Evolutionary conservation across 23 red algal species (phyloP), one percentile per base, ranked within the genome.

Genomic region (Gracilaria domingensis): DNA sequence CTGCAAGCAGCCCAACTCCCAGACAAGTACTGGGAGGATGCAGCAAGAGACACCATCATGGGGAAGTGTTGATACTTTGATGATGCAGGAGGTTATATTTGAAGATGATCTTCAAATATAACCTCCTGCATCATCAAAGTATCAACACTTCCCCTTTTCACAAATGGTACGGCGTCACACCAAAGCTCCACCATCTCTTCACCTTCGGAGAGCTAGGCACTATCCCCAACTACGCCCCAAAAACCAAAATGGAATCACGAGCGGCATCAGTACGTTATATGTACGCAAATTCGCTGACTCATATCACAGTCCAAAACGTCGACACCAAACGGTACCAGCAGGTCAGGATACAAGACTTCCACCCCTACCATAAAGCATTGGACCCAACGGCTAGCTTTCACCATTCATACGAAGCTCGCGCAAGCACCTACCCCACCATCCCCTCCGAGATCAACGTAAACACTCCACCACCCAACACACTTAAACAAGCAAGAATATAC

Each of bases 51-150:
- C 42, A 45, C 42, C 42, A 53, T 80, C n/a, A n/a, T n/a, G n/a
- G n/a, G n/a, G n/a, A n/a, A n/a, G n/a, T n/a, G n/a, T n/a, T n/a
- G n/a, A n/a, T n/a, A n/a, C n/a, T n/a, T n/a, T n/a, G n/a, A n/a
- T n/a, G n/a, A n/a, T n/a, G n/a, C n/a, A n/a, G n/a, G n/a, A n/a
- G n/a, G n/a, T n/a, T n/a, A n/a, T n/a, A n/a, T n/a, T n/a, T n/a
- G n/a, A n/a, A n/a, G n/a, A n/a, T n/a, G n/a, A 50, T 53, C 30
- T 80, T 80, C 75, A 80, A 80, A 28, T 50, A 80, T 16, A 80
- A 58, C 8, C 36, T 80, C 18, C 18, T 80, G n/a, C 3, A 80
- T 28, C 75, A 80, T 38, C 17, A 12, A 12, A 80, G 16, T 18
- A 80, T 25, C 4, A 8, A 53, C 45, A 80, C 30, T n/a, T 80